A percentile compares a stretch with the other conserved stretches of the same genome.
These are phyloP conservation scores for Naganishia albida DNA, from an alignment of 1,284 basidiomycete species.

Conservation along the genomic window DNA sequence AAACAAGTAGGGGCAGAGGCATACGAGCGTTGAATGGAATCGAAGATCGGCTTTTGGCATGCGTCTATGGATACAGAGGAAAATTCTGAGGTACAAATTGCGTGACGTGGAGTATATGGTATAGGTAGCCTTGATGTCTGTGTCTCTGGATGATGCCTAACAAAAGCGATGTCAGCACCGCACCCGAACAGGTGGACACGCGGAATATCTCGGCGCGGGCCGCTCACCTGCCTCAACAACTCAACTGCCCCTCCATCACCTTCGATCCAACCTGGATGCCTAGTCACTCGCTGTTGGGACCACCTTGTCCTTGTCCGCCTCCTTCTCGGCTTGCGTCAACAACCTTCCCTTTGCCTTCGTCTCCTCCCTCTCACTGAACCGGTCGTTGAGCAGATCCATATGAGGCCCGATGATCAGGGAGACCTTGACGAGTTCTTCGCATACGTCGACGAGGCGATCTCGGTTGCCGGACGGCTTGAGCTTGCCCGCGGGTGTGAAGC, in stretches of 20 bases:
- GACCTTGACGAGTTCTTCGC: slow-evolving; percentile 50
- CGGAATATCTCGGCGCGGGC: too few species aligned
- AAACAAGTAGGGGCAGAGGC: too few species aligned
- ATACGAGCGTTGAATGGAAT: too few species aligned
- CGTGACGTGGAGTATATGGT: too few species aligned
- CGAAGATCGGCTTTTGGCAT: too few species aligned
- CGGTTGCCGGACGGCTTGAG: slow-evolving; percentile 50
- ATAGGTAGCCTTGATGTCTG: too few species aligned
- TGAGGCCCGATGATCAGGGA: slow-evolving; percentile 43
- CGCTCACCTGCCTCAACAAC: too few species aligned
- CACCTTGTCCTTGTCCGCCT: slow-evolving; percentile 38
- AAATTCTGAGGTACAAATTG: too few species aligned
- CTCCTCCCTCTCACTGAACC: slow-evolving; percentile 51
- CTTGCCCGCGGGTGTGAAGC: slow-evolving; percentile 44
- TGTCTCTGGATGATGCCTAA: too few species aligned
- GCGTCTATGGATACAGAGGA: too few species aligned
- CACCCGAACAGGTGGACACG: too few species aligned
- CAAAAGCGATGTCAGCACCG: too few species aligned
- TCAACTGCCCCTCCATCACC: background rate
- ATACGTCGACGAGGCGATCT: slow-evolving; percentile 54
- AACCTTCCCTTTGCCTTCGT: slow-evolving; percentile 44
- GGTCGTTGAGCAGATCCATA: slow-evolving; percentile 42
- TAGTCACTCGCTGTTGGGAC: slow-evolving; percentile 19
- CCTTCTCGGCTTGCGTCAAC: slow-evolving; percentile 49
- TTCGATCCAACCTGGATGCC: background rate